Conservation (phyloP, 75 land plant species). For the Pinus tabuliformis region DNA sequence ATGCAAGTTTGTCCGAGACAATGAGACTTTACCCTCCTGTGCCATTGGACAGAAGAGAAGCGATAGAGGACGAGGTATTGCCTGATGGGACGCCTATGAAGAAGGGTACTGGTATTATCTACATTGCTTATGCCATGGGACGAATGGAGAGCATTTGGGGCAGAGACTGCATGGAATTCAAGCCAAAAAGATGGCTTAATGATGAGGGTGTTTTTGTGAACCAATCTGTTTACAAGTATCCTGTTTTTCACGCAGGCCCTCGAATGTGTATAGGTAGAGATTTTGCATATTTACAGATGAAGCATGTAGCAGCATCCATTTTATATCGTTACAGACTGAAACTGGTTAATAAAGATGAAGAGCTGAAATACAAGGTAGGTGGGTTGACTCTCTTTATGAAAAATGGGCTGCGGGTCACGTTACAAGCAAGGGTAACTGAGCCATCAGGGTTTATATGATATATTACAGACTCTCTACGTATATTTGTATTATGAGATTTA, state of each 20-base stretch:
- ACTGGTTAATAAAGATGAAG: constrained; percentile 13
- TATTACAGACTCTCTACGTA: too few species aligned
- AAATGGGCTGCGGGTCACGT: constrained; percentile 3
- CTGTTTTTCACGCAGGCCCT: constrained; percentile 23
- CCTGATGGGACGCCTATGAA: constrained; percentile 14
- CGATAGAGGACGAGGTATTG: not conserved
- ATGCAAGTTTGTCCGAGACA: constrained; percentile 16
- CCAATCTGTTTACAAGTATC: constrained; percentile 1
- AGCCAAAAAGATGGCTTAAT: constrained; percentile 35
- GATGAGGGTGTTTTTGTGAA: constrained; percentile 25
- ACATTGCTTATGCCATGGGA: constrained; percentile 3
- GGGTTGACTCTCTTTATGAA: not conserved
- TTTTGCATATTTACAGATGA: constrained; percentile 23
- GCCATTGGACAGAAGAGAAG: constrained; percentile 5
- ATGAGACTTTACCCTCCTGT: constrained; percentile 15
- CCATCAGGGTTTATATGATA: too few species aligned
- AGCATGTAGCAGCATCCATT: not conserved
- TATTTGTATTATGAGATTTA: too few species aligned
- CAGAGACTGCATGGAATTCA: constrained; percentile 21
- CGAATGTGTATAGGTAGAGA: constrained; percentile 30
- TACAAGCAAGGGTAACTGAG: constrained; percentile 19
- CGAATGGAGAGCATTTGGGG: constrained; percentile 26
- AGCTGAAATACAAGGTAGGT: not conserved
- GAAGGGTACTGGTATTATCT: not conserved
- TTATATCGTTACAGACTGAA: not conserved